A percentile compares a stretch with the other conserved stretches of the same genome.
Evolutionary conservation across 2,329 filamentous ascomycete genomes (phyloP).

Genomic region (Aureobasidium zeae): DNA sequence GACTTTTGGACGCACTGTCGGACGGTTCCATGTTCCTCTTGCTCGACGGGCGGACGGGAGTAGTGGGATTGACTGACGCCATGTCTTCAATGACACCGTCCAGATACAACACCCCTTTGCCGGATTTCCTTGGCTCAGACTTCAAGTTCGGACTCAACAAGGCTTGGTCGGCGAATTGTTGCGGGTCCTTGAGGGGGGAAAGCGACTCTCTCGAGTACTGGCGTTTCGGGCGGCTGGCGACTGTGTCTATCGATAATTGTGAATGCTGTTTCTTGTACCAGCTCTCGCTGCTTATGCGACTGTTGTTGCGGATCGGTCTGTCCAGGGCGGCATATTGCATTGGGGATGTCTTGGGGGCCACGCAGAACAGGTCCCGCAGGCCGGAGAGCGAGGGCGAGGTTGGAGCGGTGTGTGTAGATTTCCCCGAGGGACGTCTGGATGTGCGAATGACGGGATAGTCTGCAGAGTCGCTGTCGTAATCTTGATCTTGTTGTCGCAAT

Average conservation of each 20-base stretch:
- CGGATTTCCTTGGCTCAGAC: conserved; percentile 21
- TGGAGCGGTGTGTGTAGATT: conserved; percentile 59
- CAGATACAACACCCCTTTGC: conserved; percentile 27
- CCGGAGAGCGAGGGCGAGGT: conserved; percentile 35
- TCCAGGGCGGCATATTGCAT: conserved; percentile 29
- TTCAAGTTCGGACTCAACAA: not conserved
- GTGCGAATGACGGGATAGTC: conserved; percentile 68
- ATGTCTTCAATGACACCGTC: conserved; percentile 21
- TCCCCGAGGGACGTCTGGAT: conserved; percentile 68
- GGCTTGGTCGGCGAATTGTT: conserved; percentile 7
- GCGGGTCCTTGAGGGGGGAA: not conserved
- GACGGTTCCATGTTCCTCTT: conserved; percentile 1
- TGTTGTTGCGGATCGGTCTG: conserved; percentile 48
- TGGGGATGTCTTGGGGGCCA: conserved; percentile 17
- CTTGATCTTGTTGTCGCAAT: conserved; percentile 33
- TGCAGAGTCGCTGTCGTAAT: conserved; percentile 48
- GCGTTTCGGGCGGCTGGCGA: not conserved
- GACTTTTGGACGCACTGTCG: not conserved
- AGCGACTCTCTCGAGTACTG: not conserved
- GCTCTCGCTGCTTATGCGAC: conserved; percentile 24
- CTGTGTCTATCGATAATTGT: conserved; percentile 20
- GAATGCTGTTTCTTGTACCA: conserved; percentile 21
- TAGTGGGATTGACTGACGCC: conserved; percentile 1
- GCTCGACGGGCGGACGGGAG: not conserved
- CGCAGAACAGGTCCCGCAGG: conserved; percentile 51